Base-by-base conservation (phyloP, 2,329 filamentous ascomycete genomes). In the Cordyceps militaris region DNA sequence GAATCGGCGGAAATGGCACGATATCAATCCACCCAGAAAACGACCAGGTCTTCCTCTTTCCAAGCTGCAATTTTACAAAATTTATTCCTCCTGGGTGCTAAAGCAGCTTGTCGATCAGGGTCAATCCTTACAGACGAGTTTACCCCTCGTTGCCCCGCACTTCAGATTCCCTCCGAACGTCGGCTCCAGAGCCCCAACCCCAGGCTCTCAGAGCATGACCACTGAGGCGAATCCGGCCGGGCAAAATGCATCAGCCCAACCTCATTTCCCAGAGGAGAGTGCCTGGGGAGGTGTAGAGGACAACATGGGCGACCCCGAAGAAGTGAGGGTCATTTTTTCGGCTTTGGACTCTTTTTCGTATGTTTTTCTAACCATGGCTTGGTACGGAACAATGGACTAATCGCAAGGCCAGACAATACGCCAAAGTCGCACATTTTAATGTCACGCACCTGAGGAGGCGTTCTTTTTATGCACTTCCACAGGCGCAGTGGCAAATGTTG, bases 331-430 rank as follows among this genome's bases (percentile, higher is more conserved):
- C 50, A 80, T 97, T 10, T 89, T 89, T 70, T 86, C 85, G 52
- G 87, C 91, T 2, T 74, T 97, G 55, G 91, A 96, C 74, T 97
- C 93, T 11, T 97, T 94, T 72, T 81, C 86, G 91, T 96, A 78
- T 73, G 87, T 80, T n/a, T 21, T 46, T 13, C n/a, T n/a, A 11
- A 38, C 38, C 26, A 23, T 3, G 24, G n/a, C 3, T 36, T 11
- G 26, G 19, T 5, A 16, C n/a, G 30, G 14, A 43, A 19, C 26
- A 24, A 19, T 11, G 23, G 3, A 28, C 10, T 42, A 50, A 49
- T 40, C 11, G 16, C n/a, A 40, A 36, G 55, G n/a, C n/a, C 64
- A 95, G 91, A 56, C 89, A 92, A 73, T 97, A 97, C 70, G 86
- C 89, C 62, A 88, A 86, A 66, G 83, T 85, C 24, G 88, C 92